Conservation (phyloP, 148 eudicot species). For the Beta vulgaris region DNA sequence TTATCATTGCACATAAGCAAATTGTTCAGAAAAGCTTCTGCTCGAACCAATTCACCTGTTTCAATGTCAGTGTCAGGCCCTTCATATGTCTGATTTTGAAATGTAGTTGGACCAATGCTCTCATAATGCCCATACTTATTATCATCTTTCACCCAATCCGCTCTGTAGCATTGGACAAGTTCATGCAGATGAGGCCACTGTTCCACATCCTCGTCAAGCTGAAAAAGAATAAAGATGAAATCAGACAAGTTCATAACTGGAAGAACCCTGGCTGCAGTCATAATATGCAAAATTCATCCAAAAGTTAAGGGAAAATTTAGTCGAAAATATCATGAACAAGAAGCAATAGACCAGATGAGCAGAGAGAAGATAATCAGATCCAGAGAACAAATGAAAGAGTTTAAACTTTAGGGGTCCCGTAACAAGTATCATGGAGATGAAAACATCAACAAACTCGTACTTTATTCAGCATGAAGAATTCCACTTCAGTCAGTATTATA, state of each 20-base stretch:
- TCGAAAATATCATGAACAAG: not conserved
- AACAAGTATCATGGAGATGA: not conserved
- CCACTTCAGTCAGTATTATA: not conserved
- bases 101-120: slow-evolving; percentile 59
- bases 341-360: not conserved
- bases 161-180: slow-evolving; percentile 86
- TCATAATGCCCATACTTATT: slow-evolving; percentile 94
- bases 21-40: slow-evolving; percentile 5
- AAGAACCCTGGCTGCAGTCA: not conserved
- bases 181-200: slow-evolving; percentile 99
- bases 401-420: too few species aligned
- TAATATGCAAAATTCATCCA: not conserved
- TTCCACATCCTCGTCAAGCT: slow-evolving; percentile 95
- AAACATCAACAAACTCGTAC: not conserved
- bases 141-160: slow-evolving; percentile 97
- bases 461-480: not conserved
- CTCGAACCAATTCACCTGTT: slow-evolving; percentile 54
- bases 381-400: not conserved
- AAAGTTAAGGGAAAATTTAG: not conserved
- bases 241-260: not conserved
- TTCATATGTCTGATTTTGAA: slow-evolving; percentile 88
- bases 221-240: slow-evolving; percentile 11
- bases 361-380: not conserved
- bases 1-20: not conserved
- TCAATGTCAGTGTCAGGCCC: slow-evolving; percentile 98